Evolutionary conservation across 129 eudicot species (phyloP), one percentile per base, ranked within the genome.

Genomic region (Deinandra increscens): DNA sequence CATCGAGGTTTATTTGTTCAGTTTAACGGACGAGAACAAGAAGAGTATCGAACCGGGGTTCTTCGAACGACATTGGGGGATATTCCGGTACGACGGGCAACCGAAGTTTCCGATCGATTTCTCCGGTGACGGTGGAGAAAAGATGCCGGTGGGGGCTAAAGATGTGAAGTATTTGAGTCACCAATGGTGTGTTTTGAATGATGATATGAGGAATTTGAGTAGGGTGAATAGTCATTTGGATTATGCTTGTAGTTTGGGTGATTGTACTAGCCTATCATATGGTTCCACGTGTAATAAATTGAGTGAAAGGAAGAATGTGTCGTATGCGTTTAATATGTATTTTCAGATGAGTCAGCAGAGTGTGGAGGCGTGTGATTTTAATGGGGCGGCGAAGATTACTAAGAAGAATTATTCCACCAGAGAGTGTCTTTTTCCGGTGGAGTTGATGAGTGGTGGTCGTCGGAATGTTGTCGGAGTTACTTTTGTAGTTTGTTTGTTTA

Each of bases 281-380:
- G 84, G 81, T 1, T 59, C 77, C 3, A 5, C 70, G 0, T 86
- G 93, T 43, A 60, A 51, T n/a, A 46, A 70, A 5, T 1, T 86
- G 66, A 78, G 60, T 14, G n/a, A 46, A 17, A 14, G 38, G 4
- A 64, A 37, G 39, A 81, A 79, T 14, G 38, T 55, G 4, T 86
- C 93, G 2, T 86, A 86, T 39, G 89, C 86, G 2, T 86, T 81
- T 61, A 86, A 86, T 65, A 78, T 75, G 88, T 83, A 80, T 36
- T 86, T 70, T 64, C 93, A 86, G 37, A 79, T 84, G 68, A 65
- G 74, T 5, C 63, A 76, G 64, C 93, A 86, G 38, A 85, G 85
- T 19, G 84, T 83, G 10, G 68, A 66, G 69, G 82, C 88, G 4
- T 86, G 93, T 33, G 56, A 67, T 66, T 86, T 86, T 26, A 29